phyloP scores from a whole-genome alignment of 805 yeast genomes.

The Teunomyces pallodes region DNA sequence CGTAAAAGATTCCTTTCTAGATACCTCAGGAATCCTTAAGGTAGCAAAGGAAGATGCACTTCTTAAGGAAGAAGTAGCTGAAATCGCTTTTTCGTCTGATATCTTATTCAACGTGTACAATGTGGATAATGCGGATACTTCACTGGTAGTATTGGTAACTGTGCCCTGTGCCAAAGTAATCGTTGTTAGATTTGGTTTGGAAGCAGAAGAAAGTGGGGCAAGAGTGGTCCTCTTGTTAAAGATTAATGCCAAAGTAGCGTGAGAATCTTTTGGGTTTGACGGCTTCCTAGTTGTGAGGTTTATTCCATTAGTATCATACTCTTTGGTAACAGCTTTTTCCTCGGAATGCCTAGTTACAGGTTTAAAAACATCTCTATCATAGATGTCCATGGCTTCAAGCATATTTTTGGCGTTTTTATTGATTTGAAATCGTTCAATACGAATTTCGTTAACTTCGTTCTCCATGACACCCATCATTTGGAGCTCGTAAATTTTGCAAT shows the following conservation, averaged over 20 bases:
- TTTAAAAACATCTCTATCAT: conserved; percentile 60
- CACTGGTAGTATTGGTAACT: conserved; percentile 27
- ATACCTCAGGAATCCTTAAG: neutral
- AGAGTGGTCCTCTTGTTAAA: conserved; percentile 16
- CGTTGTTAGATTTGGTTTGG: conserved; percentile 29
- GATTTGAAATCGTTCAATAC: conserved; percentile 56
- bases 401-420: conserved; percentile 38
- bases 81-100: conserved; percentile 16
- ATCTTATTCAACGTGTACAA: conserved; percentile 36
- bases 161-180: conserved; percentile 37
- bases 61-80: conserved; percentile 6
- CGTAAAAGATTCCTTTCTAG: neutral
- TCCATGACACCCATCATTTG: conserved; percentile 99
- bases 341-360: conserved; percentile 15
- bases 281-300: conserved; percentile 13
- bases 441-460: conserved; percentile 71
- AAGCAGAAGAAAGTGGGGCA: conserved; percentile 12
- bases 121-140: conserved; percentile 37
- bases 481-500: conserved; percentile 89
- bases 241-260: conserved; percentile 28
- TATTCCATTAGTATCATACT: neutral
- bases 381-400: conserved; percentile 60
- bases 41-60: conserved; percentile 4
- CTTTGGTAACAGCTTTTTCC: neutral
- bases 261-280: conserved; percentile 14